phyloP scores from a whole-genome alignment of 2,329 filamentous ascomycete genomes.

The Stagonosporopsis chrysanthemi region DNA sequence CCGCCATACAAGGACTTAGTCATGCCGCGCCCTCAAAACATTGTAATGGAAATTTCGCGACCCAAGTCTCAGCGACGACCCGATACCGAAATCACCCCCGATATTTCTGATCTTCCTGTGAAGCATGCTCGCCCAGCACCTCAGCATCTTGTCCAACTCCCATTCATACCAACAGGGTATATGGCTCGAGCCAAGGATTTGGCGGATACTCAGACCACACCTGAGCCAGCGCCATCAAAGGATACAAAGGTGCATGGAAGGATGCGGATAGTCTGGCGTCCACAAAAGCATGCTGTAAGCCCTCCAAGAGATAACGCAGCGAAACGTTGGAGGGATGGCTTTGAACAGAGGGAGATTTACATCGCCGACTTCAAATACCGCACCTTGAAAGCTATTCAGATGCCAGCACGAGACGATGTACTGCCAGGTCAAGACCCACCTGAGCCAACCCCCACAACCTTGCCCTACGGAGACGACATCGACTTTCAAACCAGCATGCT shows the following conservation, averaged over 20 bases:
- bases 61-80: not conserved
- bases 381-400: slow-evolving; percentile 25
- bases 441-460: slow-evolving; percentile 4
- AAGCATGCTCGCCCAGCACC: not conserved
- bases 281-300: not conserved
- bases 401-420: slow-evolving; percentile 17
- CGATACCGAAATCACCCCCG: not conserved
- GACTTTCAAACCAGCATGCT: slow-evolving; percentile 23
- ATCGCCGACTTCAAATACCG: slow-evolving; percentile 17
- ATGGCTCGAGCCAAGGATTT: not conserved
- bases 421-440: slow-evolving; percentile 10
- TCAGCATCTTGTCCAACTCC: not conserved
- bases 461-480: slow-evolving; percentile 22
- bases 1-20: not conserved
- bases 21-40: not conserved
- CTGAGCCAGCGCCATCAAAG: not conserved
- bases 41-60: not conserved
- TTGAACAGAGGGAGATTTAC: not conserved
- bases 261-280: not conserved
- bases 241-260: not conserved
- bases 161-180: no score
- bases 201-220: no score
- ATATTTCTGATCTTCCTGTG: not conserved
- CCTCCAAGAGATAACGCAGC: not conserved
- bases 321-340: not conserved